Base-by-base conservation (phyloP, 768 basidiomycete genomes). In the Solioccasus polychromus region DNA sequence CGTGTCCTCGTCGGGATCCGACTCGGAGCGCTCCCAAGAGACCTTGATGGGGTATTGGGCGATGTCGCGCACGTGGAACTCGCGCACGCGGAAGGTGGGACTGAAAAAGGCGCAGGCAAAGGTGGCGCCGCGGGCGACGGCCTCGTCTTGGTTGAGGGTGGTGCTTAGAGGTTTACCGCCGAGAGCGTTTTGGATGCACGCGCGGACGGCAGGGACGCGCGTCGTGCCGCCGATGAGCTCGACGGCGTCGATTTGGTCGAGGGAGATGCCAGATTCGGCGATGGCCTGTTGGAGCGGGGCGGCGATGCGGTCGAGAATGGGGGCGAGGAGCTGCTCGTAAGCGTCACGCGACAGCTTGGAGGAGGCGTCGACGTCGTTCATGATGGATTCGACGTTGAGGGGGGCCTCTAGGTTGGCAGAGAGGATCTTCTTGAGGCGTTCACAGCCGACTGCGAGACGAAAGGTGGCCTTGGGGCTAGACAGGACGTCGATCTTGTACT, bases 131-230 rank as follows among this genome's bases (percentile, higher is more conserved):
- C 95, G 90, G 8, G 92, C 92, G 57, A 93, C 78, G 48, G 96
- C 94, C 73, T 98, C 96, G 56, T 98, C 96, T 72, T 94, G 92
- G 77, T 98, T 99, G 63, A 95, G 83, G 25, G 96, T 98, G 55
- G 85, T 86, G 15, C 80, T 88, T 54, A 98, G 85, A n/a, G 70
- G 46, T 70, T 92, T 92, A 42, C 87, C 88, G 29, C 74, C 72
- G 71, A 96, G 93, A 51, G 82, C 86, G 25, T 79, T 74, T 60
- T 88, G 83, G 69, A 99, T 94, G 64, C 85, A 80, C 29, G 79
- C 73, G 63, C 94, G 92, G 62, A 98, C 87, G 24, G 94, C 83
- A 19, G 95, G 95, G 44, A 98, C 76, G 69, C 94, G 93, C 2
- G 93, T 95, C 17, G 82, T 79, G 12, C 96, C 96, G 60, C 95